Conservation (phyloP, 176 grass and related monocot species). For the Triticum dicoccoides region DNA sequence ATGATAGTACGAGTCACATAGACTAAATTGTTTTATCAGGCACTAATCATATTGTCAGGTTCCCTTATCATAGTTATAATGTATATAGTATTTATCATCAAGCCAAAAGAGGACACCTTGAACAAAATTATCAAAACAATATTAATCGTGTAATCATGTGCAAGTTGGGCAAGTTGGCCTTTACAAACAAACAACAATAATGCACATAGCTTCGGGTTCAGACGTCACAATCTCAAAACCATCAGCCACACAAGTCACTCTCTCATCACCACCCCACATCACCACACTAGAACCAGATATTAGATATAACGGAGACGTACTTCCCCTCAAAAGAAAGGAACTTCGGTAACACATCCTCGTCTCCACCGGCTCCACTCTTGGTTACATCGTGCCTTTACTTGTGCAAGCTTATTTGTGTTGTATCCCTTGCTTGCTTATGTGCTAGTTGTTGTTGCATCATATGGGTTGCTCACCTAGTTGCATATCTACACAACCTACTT, state of each 20-base stretch:
- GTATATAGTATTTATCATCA: background rate
- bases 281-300: background rate
- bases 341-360: no score
- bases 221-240: background rate
- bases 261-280: background rate
- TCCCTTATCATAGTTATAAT: background rate
- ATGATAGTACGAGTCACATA: background rate
- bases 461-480: no score
- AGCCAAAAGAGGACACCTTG: background rate
- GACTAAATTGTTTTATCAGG: background rate
- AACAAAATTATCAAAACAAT: background rate
- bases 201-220: background rate
- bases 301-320: background rate
- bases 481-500: no score
- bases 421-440: no score
- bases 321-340: no score
- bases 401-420: no score
- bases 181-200: background rate
- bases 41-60: background rate
- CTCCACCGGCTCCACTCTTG: no score
- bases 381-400: no score
- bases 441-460: no score
- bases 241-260: background rate
- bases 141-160: background rate
- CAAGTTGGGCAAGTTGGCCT: conserved; percentile 36